Evolutionary conservation across 177 flowering plant genomes (phyloP).

Genomic region (Tripterygium wilfordii): DNA sequence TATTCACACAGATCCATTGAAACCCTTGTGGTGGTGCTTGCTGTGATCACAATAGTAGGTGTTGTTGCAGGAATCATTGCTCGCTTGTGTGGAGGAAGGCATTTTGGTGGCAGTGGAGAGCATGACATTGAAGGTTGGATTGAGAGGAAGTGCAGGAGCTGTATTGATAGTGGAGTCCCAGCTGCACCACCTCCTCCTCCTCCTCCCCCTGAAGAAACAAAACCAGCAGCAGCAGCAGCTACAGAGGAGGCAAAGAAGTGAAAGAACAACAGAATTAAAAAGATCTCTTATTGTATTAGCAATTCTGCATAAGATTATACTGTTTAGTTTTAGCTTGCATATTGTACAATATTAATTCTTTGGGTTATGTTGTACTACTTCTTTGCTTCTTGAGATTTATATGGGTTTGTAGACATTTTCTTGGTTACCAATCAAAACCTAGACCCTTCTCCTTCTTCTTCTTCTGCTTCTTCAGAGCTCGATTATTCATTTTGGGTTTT

Average conservation of each 20-base stretch:
- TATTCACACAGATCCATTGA: constrained; percentile 45
- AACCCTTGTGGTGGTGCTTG: constrained; percentile 72
- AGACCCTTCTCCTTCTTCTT: too few species aligned
- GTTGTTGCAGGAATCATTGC: constrained; percentile 69
- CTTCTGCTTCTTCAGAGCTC: too few species aligned
- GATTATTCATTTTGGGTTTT: too few species aligned
- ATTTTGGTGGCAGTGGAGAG: constrained; percentile 49
- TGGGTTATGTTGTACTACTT: too few species aligned
- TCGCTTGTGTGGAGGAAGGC: constrained; percentile 58
- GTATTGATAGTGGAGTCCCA: constrained; percentile 63
- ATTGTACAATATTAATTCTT: too few species aligned
- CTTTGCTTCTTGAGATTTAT: too few species aligned
- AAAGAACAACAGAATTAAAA: too few species aligned
- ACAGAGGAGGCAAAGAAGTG: constrained; percentile 35
- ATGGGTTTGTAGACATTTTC: too few species aligned
- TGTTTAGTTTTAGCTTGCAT: too few species aligned
- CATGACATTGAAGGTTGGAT: constrained; percentile 83
- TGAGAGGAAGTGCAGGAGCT: constrained; percentile 61
- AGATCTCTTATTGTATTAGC: too few species aligned
- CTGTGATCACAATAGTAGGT: constrained; percentile 56
- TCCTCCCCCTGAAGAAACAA: constrained; percentile 16
- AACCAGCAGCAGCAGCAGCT: constrained; percentile 27
- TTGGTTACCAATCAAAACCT: too few species aligned
- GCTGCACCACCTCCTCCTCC: constrained; percentile 19
- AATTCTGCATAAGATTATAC: too few species aligned